Evolutionary conservation across 441 rosid species (phyloP).

Genomic region (Pelargonium cotyledonis): DNA sequence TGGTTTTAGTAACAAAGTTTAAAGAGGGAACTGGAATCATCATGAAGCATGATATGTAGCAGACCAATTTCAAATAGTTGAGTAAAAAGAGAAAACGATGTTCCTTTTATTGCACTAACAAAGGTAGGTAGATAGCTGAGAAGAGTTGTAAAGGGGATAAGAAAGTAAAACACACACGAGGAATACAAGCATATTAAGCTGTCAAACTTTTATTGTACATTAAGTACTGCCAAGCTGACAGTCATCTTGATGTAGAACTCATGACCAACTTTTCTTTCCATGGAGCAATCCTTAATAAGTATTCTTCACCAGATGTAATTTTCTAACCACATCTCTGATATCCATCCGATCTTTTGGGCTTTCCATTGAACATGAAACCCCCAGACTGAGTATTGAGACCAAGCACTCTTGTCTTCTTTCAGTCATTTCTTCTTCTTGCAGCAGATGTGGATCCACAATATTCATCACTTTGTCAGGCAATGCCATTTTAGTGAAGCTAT

Average conservation of each 20-base stretch:
- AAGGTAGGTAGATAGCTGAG: neutral
- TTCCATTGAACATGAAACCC: conserved; percentile 15
- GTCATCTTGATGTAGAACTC: neutral
- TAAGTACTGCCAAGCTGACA: neutral
- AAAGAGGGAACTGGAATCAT: neutral
- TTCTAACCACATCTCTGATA: neutral
- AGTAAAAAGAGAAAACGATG: neutral
- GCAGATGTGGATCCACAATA: neutral
- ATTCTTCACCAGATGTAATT: neutral
- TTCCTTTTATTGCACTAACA: neutral
- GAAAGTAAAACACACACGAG: neutral
- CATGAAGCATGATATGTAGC: neutral
- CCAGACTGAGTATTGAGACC: neutral
- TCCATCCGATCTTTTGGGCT: conserved; percentile 9
- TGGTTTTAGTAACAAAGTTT: neutral
- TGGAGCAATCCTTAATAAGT: neutral
- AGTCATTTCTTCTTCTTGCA: neutral
- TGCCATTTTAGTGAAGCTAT: neutral
- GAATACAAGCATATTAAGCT: neutral
- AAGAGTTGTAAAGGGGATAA: neutral
- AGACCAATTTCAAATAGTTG: neutral
- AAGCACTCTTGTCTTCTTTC: conserved; percentile 2
- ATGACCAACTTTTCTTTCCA: neutral
- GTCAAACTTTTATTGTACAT: neutral
- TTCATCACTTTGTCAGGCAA: neutral